Percentiles rank a stretch among this genome's conserved stretches.
phyloP scores from a whole-genome alignment of 2,329 filamentous ascomycete species.

The Fusarium graminum region DNA sequence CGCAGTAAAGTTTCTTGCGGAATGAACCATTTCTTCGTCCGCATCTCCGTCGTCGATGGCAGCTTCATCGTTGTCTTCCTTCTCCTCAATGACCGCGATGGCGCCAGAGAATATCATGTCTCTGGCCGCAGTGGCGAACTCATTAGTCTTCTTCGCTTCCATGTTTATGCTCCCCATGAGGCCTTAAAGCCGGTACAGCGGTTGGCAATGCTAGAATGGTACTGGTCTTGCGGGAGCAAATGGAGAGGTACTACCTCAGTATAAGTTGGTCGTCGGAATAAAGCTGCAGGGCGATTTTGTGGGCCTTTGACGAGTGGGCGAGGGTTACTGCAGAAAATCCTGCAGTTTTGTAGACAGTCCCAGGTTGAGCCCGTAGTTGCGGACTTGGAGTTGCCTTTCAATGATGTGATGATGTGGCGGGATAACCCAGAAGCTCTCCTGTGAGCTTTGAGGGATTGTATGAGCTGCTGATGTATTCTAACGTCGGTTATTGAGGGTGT shows the following conservation, averaged over 20 bases:
- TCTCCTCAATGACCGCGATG: constrained; percentile 20
- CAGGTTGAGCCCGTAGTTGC: constrained; percentile 18
- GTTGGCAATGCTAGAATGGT: not conserved
- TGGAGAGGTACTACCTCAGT: constrained; percentile 35
- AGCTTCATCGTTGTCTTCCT: constrained; percentile 43
- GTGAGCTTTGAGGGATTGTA: constrained; percentile 21
- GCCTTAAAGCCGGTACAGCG: not conserved
- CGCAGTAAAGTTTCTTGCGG: constrained; percentile 58
- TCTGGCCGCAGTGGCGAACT: constrained; percentile 48
- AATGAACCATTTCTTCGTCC: constrained; percentile 54
- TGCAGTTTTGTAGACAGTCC: constrained; percentile 12
- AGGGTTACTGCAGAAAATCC: constrained; percentile 14
- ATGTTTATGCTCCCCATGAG: constrained; percentile 30
- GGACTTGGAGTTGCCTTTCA: constrained; percentile 12
- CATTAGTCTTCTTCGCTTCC: constrained; percentile 46
- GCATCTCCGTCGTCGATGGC: constrained; percentile 59
- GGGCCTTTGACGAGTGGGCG: constrained; percentile 17
- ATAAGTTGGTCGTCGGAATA: constrained; percentile 23
- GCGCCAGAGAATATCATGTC: constrained; percentile 47
- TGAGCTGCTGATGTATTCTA: constrained; percentile 13
- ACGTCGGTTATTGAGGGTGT: constrained; percentile 11
- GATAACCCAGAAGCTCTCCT: constrained; percentile 25
- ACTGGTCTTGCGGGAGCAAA: not conserved
- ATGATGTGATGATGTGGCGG: constrained; percentile 41
- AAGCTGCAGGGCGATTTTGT: constrained; percentile 15